Conservation (phyloP, 495 filamentous ascomycete species). For the Penicillium robsamsonii region DNA sequence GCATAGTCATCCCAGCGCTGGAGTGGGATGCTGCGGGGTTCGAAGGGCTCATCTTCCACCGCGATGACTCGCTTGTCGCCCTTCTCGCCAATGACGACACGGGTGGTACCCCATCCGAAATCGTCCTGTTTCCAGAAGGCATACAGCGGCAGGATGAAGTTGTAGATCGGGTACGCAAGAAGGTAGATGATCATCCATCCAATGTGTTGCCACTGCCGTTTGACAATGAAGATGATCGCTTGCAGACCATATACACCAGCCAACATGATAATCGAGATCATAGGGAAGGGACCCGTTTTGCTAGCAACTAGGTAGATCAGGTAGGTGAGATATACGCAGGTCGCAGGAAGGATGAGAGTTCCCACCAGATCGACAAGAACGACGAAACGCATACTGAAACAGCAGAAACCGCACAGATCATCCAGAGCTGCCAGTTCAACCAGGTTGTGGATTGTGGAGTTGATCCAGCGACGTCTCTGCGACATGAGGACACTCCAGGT, state of each 20-base stretch:
- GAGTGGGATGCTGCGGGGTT: constrained; percentile 87
- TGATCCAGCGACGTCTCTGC: constrained; percentile 97
- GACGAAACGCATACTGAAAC: constrained; percentile 97
- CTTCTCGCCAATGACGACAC: constrained; percentile 88
- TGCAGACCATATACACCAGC: constrained; percentile 93
- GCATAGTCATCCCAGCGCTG: constrained; percentile 99
- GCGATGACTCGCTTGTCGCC: constrained; percentile 86
- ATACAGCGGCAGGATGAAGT: constrained; percentile 87
- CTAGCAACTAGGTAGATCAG: constrained; percentile 78
- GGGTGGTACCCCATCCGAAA: constrained; percentile 56
- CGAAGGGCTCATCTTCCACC: constrained; percentile 81
- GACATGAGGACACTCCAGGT: constrained; percentile 90
- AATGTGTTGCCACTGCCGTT: constrained; percentile 94
- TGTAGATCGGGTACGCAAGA: constrained; percentile 89
- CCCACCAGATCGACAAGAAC: constrained; percentile 94
- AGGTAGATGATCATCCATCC: constrained; percentile 99
- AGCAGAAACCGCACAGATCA: constrained; percentile 97
- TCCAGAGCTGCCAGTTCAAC: constrained; percentile 81
- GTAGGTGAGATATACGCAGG: constrained; percentile 85
- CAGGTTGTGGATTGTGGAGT: constrained; percentile 95
- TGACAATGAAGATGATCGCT: constrained; percentile 91
- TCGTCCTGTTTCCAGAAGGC: constrained; percentile 99
- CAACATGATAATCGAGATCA: constrained; percentile 84
- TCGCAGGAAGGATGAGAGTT: constrained; percentile 90
- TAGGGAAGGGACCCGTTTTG: constrained; percentile 71